A percentile compares a stretch with the other conserved stretches of the same genome.
Evolutionary conservation across 129 eudicot genomes (phyloP).

Genomic region (Heracleum sosnowskyi): DNA sequence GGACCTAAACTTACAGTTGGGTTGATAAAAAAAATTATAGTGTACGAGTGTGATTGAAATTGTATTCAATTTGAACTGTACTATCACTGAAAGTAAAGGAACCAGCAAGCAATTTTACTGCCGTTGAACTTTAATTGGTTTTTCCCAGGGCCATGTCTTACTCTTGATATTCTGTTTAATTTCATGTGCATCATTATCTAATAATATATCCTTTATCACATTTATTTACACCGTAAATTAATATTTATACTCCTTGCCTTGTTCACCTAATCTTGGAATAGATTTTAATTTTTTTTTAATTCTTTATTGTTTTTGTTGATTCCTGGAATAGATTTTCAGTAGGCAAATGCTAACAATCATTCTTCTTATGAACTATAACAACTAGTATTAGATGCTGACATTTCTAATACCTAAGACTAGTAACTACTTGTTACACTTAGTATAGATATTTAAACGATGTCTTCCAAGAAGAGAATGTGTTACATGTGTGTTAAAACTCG

Average conservation of each 20-base stretch:
- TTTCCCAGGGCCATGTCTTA: not conserved
- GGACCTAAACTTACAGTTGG: not conserved
- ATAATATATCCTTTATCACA: not conserved
- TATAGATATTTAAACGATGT: not conserved
- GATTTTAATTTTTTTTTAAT: no score
- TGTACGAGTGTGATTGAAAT: not conserved
- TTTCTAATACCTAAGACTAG: not conserved
- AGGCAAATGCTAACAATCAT: not conserved
- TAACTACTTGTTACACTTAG: not conserved
- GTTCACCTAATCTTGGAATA: not conserved
- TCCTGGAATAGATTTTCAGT: not conserved
- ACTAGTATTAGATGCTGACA: not conserved
- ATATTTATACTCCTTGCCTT: not conserved
- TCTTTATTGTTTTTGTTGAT: no score
- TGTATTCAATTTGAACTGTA: not conserved
- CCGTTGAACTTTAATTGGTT: no score
- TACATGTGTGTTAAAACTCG: not conserved
- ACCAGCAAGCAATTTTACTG: no score
- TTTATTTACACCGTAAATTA: no score
- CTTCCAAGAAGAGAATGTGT: not conserved
- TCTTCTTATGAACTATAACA: not conserved
- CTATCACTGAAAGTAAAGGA: not conserved
- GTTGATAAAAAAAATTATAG: not conserved
- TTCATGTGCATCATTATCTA: not conserved
- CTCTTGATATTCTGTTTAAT: not conserved